Evolutionary conservation across 495 filamentous ascomycete genomes (phyloP).

Genomic region (Schizothecium vesticola): DNA sequence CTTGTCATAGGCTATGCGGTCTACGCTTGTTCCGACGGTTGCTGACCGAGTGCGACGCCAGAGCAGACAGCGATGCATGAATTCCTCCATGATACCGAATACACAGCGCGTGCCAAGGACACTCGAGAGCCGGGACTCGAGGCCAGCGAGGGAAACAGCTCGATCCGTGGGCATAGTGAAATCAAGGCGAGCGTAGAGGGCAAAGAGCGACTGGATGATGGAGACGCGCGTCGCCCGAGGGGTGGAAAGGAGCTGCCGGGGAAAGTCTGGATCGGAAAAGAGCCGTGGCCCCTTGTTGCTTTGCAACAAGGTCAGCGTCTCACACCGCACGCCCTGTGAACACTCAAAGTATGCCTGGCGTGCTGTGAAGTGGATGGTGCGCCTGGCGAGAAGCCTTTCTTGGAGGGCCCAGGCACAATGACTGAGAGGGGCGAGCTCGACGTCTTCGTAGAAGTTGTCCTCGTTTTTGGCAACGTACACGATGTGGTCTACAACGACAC

Average conservation of each 20-base stretch:
- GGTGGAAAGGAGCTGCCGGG: background rate
- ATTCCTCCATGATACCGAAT: background rate
- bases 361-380: background rate
- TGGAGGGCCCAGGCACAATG: background rate
- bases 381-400: background rate
- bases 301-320: background rate
- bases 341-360: background rate
- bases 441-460: background rate
- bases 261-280: background rate
- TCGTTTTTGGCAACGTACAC: background rate
- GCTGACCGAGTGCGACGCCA: background rate
- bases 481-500: too few species aligned
- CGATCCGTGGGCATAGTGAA: background rate
- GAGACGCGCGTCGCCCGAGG: background rate
- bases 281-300: background rate
- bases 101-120: background rate
- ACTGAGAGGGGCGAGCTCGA: background rate
- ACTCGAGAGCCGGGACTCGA: background rate
- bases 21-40: background rate
- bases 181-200: background rate
- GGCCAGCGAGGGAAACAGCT: background rate
- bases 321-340: background rate
- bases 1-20: background rate
- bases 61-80: background rate
- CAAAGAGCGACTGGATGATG: background rate